Percentiles rank a stretch among this genome's conserved stretches.
These are phyloP conservation scores for Colletotrichum sp. DNA, from an alignment of 2,329 filamentous ascomycete species.

Conservation along the genomic window DNA sequence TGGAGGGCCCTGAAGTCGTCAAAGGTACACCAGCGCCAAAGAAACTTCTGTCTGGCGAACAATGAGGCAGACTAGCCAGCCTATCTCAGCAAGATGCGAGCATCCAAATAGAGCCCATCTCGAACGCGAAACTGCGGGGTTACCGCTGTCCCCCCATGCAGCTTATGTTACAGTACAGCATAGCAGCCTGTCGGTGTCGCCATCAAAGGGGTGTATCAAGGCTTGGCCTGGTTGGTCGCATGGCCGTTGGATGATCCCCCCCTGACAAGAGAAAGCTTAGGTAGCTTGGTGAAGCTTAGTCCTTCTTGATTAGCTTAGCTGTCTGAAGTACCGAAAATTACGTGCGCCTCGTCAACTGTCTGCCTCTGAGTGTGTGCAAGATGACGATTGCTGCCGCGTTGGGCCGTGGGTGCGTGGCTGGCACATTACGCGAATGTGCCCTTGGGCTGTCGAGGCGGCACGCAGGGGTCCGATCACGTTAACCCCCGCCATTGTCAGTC, in stretches of 20 bases:
- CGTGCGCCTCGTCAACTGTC: not conserved
- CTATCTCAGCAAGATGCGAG: not conserved
- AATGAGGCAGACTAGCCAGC: not conserved
- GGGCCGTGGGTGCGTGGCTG: not conserved
- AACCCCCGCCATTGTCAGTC: not conserved
- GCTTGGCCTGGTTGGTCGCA: not conserved
- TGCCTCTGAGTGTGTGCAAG: not conserved
- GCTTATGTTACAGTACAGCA: not conserved
- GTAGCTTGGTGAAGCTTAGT: conserved; percentile 9
- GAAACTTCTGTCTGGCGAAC: not conserved
- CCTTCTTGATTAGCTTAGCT: not conserved
- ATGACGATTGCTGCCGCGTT: conserved; percentile 5
- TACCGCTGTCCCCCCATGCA: not conserved
- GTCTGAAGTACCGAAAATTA: not conserved
- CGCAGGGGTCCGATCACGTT: not conserved
- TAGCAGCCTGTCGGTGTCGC: not conserved
- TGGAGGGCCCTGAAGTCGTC: not conserved
- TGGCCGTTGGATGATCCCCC: not conserved
- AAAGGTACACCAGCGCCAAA: not conserved
- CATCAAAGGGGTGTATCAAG: not conserved
- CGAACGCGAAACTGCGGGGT: not conserved
- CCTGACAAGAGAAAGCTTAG: not conserved
- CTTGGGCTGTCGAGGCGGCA: not conserved
- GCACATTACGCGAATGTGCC: not conserved
- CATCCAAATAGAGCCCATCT: not conserved